Evolutionary conservation across 768 basidiomycete species (phyloP).

Genomic region (Panus rudis): DNA sequence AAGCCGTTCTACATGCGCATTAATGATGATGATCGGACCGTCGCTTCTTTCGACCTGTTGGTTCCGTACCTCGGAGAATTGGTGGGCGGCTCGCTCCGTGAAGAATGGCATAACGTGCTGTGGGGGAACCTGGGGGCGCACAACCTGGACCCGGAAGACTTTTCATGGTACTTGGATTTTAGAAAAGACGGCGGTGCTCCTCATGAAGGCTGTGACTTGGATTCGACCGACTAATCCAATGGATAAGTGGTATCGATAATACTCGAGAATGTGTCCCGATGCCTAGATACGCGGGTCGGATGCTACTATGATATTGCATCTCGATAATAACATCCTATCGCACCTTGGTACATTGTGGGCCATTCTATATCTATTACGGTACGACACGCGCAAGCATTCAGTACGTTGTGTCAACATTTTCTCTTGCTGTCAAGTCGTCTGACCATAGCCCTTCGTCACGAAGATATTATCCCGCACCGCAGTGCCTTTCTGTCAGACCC

Average conservation of each 20-base stretch:
- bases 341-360: too few species aligned
- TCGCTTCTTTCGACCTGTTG: constrained; percentile 94
- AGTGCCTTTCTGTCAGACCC: too few species aligned
- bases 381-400: too few species aligned
- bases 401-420: too few species aligned
- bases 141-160: constrained; percentile 37
- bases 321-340: too few species aligned
- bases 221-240: constrained; percentile 84
- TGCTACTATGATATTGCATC: too few species aligned
- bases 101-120: constrained; percentile 58
- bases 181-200: constrained; percentile 81
- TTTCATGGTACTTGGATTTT: constrained; percentile 77
- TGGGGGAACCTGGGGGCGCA: constrained; percentile 40
- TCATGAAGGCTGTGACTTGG: constrained; percentile 94
- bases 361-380: too few species aligned
- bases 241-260: constrained; percentile 83
- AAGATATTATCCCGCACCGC: too few species aligned
- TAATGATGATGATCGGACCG: constrained; percentile 51
- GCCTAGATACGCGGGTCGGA: constrained; percentile 82
- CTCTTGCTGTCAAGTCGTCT: too few species aligned
- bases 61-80: constrained; percentile 87
- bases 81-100: constrained; percentile 84
- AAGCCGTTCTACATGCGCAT: constrained; percentile 98
- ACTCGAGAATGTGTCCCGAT: constrained; percentile 91
- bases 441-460: too few species aligned